Conservation (phyloP, 371 early-diverging fungal genomes). For the Syncephalastrum sp. region DNA sequence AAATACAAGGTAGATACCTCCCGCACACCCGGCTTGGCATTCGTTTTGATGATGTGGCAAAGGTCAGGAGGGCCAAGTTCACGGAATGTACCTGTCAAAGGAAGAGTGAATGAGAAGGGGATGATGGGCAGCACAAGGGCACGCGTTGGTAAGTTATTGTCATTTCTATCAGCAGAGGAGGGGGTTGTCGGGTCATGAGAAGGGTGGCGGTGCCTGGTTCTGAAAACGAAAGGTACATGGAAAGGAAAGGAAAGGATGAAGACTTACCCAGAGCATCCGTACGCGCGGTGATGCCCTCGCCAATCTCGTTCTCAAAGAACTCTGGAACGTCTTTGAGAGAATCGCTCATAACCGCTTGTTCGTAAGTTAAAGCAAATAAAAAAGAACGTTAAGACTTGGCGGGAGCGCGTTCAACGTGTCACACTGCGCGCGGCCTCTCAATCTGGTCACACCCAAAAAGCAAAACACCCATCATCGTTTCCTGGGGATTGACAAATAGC, state of each 20-base stretch:
- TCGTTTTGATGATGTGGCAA: slow-evolving; percentile 88
- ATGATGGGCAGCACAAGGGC: too few relatives aligned
- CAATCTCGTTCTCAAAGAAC: slow-evolving; percentile 89
- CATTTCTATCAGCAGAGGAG: background rate
- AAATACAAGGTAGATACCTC: slow-evolving; percentile 56
- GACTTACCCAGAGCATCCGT: slow-evolving; percentile 86
- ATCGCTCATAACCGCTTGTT: slow-evolving; percentile 38
- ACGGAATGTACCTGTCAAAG: slow-evolving; percentile 71
- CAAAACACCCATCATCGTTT: too few relatives aligned
- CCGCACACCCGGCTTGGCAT: slow-evolving; percentile 75
- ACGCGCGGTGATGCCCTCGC: slow-evolving; percentile 82
- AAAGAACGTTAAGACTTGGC: too few relatives aligned
- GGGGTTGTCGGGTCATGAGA: background rate
- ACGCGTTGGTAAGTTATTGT: background rate
- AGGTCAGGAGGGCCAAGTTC: slow-evolving; percentile 97
- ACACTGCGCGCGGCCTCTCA: too few relatives aligned
- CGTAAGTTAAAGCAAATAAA: too few relatives aligned
- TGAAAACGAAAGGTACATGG: background rate
- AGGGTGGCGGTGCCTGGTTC: too few relatives aligned
- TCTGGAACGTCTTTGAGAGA: slow-evolving; percentile 83
- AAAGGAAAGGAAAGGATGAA: background rate
- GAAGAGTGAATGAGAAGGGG: background rate
- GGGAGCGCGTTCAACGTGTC: too few relatives aligned
- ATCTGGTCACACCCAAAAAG: too few relatives aligned
- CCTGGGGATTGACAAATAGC: too few relatives aligned